These are phyloP conservation scores for Irpex rosettiformis DNA, from an alignment of 1,284 basidiomycete genomes.

Conservation along the genomic window DNA sequence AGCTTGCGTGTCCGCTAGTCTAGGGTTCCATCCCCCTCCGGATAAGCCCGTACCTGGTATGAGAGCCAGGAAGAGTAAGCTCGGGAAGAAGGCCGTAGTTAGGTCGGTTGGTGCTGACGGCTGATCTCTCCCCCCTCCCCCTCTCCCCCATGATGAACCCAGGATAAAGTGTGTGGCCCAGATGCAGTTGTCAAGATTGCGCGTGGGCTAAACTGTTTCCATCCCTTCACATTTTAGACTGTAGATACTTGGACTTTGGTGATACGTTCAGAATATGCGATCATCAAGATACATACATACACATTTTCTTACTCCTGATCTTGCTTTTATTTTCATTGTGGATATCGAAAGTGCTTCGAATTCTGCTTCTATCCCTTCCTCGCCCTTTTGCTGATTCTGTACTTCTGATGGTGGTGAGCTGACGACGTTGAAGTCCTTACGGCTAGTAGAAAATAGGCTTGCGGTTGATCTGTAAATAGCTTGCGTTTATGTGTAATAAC, in stretches of 20 bases:
- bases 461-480: not conserved
- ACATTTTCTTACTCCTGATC: not conserved
- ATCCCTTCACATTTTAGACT: not conserved
- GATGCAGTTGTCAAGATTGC: not conserved
- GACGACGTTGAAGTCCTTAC: not conserved
- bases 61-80: slow-evolving; percentile 47
- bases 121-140: not conserved
- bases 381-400: not conserved
- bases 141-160: not conserved
- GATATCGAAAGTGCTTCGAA: not conserved
- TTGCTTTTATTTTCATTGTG: not conserved
- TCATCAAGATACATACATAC: not conserved
- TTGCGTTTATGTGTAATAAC: not conserved
- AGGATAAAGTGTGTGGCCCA: not conserved
- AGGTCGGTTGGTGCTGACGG: slow-evolving; percentile 35
- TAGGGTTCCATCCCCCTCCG: slow-evolving; percentile 16
- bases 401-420: not conserved
- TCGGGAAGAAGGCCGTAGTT: slow-evolving; percentile 41
- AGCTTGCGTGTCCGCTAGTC: not conserved
- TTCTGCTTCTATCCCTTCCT: not conserved
- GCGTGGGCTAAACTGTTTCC: not conserved
- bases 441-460: not conserved
- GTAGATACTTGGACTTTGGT: not conserved
- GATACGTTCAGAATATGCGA: not conserved
- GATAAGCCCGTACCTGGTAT: slow-evolving; percentile 28